A percentile compares a stretch with the other conserved stretches of the same genome.
These are phyloP conservation scores for Petunia axillaris DNA, from an alignment of 257 asterid genomes.

Conservation along the genomic window DNA sequence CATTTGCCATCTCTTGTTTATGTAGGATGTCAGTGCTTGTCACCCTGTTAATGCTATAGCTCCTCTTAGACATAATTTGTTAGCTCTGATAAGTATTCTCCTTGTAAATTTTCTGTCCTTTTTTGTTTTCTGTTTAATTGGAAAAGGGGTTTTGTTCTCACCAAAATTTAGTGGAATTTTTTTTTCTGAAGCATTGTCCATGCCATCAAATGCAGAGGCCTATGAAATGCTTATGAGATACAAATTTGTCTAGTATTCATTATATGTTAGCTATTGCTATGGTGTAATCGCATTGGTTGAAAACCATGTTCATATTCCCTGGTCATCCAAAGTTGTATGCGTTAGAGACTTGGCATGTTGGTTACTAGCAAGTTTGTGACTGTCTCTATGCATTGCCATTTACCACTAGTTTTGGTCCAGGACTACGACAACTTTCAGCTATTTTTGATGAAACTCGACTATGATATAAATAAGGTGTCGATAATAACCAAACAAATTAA, in stretches of 20 bases:
- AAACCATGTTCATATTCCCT: not conserved
- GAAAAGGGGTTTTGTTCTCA: not conserved
- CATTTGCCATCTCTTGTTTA: not conserved
- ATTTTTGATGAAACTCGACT: not conserved
- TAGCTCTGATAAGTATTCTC: not conserved
- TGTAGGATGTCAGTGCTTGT: not conserved
- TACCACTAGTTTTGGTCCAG: not conserved
- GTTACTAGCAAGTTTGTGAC: not conserved
- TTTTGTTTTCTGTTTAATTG: no score
- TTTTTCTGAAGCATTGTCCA: not conserved
- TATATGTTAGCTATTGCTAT: not conserved
- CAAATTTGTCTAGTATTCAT: not conserved
- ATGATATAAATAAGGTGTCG: no score
- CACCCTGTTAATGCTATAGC: not conserved
- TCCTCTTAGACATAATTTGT: not conserved
- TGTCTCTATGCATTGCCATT: not conserved
- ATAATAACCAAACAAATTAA: no score
- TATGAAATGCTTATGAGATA: not conserved
- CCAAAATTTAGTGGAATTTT: not conserved
- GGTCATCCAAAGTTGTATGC: not conserved
- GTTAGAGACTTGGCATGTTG: slow-evolving; percentile 8
- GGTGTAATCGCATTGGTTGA: not conserved
- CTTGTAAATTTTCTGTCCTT: no score
- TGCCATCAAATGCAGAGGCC: not conserved
- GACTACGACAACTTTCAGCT: slow-evolving; percentile 8